Evolutionary conservation across 2,329 filamentous ascomycete genomes (phyloP), one percentile per base, ranked within the genome.

Genomic region (Fusarium virguliforme): DNA sequence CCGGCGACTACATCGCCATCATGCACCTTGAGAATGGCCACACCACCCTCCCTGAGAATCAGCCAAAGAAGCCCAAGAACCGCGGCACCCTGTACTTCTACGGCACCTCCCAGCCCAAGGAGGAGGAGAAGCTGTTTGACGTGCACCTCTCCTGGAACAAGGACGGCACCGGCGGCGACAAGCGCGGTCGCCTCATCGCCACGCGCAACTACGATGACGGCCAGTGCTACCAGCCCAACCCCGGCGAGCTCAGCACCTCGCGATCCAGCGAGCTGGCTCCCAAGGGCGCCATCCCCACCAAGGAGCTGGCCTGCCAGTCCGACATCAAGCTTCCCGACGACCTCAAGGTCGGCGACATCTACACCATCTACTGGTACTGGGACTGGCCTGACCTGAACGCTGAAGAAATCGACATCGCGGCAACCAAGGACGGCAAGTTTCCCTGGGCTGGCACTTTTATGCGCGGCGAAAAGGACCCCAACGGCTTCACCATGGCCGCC

Each of bases 321-420:
- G 91, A 96, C 77, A 84, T 98, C 53, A 86, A 90, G 76, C 84
- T 99, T 13, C 96, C 96, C 0, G 77, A 84, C 6, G 87, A 92
- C 73, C 83, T 89, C 51, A 80, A 86, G n/a, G 80, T 85, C 9
- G 89, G 90, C 48, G 87, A 90, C 32, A 86, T 87, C 30, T 93
- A 95, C 79, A 95, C 94, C 4, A 82, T 97, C 57, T 97, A 97
- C 85, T 98, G 95, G 95, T 91, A 98, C 50, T 98, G 96, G 96
- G 92, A 97, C 80, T 99, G 94, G 94, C 91, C 92, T 3, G 91
- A 89, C 13, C 84, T 89, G 77, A 81, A 83, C 75, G 75, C 76
- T 40, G 80, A 79, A 68, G 80, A 77, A 71, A 81, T 79, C 65
- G 81, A 87, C 70, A 73, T 81, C 37, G 78, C 80, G 15, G 77